Conservation (phyloP, 352 stramenopile genomes). For the Thalassiosira oceanica region DNA sequence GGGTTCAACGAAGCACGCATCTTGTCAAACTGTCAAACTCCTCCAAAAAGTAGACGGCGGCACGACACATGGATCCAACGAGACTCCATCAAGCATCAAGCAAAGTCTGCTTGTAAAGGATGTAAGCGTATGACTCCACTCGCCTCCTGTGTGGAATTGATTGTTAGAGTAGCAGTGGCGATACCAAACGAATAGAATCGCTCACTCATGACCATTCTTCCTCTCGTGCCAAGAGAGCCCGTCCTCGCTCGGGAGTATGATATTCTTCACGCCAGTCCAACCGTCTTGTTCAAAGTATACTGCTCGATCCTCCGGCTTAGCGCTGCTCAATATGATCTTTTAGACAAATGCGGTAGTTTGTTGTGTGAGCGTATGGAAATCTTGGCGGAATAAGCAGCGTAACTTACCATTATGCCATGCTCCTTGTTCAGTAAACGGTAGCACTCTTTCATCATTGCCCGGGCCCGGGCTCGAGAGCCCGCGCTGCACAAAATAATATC, state of each 20-base stretch:
- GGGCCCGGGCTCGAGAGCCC: conserved; percentile 40
- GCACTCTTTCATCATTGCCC: conserved; percentile 55
- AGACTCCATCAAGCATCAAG: not conserved
- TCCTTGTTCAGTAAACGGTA: conserved; percentile 55
- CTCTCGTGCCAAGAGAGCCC: conserved; percentile 4
- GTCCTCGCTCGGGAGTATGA: conserved; percentile 34
- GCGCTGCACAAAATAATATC: conserved; percentile 68
- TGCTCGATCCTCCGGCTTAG: conserved; percentile 68
- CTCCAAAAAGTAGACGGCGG: not conserved
- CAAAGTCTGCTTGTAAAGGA: conserved; percentile 43
- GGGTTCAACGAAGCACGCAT: conserved; percentile 1
- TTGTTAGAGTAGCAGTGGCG: not conserved
- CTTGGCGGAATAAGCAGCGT: no score
- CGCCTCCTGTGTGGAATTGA: conserved; percentile 25
- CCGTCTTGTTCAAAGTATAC: conserved; percentile 69
- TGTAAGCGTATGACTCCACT: conserved; percentile 40
- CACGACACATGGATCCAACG: not conserved
- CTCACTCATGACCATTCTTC: conserved; percentile 40
- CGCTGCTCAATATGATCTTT: conserved; percentile 63
- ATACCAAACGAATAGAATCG: not conserved
- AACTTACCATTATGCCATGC: conserved; percentile 74
- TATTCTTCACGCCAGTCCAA: conserved; percentile 47
- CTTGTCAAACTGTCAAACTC: not conserved
- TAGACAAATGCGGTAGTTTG: no score
- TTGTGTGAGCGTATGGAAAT: no score